Percentiles rank a stretch among this genome's conserved stretches.
Conservation (phyloP, 495 filamentous ascomycete genomes). For the Penicillium samsonianum region DNA sequence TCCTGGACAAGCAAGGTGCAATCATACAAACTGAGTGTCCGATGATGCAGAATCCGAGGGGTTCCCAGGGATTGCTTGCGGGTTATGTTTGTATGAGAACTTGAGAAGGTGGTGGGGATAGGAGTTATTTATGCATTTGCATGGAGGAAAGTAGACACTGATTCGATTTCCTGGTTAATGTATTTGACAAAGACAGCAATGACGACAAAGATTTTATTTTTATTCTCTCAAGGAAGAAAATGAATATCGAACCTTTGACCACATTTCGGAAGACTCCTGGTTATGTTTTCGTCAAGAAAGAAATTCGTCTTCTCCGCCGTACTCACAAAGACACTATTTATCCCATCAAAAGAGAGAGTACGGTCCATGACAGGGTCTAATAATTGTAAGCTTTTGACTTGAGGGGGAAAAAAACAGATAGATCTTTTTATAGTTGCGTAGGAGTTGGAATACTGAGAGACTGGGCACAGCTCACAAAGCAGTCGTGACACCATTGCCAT, state of each 20-base stretch:
- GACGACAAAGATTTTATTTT: background rate
- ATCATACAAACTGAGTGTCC: background rate
- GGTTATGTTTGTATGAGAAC: background rate
- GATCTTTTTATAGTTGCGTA: background rate
- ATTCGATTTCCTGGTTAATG: background rate
- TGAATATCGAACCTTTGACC: background rate
- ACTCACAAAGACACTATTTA: background rate
- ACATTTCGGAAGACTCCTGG: background rate
- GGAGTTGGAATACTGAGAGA: background rate
- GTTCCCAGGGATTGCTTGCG: background rate
- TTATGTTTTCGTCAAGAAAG: background rate
- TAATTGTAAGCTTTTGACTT: background rate
- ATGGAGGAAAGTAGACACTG: background rate
- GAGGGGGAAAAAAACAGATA: background rate
- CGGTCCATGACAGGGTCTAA: background rate
- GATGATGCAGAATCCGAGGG: background rate
- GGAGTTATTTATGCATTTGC: background rate
- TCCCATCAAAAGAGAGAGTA: background rate
- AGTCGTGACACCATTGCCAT: background rate
- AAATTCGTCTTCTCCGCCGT: background rate
- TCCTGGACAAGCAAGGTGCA: background rate
- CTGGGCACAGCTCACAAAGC: background rate
- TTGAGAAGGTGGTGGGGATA: background rate
- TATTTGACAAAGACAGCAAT: background rate
- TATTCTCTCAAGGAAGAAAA: background rate